Base-by-base conservation (phyloP, 208 protist genomes). In the Leishmania lainsoni region DNA sequence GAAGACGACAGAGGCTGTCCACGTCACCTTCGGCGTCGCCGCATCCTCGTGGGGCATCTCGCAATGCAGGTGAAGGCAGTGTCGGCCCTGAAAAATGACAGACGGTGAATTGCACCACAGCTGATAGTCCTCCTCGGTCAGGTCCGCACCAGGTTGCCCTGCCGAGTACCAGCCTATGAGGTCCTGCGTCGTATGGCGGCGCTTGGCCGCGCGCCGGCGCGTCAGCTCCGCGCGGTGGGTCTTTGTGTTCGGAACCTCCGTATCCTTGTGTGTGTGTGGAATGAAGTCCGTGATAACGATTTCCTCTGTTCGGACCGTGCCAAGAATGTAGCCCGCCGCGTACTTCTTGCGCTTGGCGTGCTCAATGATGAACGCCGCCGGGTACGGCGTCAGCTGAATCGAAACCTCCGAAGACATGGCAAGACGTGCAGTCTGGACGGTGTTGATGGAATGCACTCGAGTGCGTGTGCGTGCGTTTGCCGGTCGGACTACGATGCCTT, bases 111-210 rank as follows among this genome's bases (percentile, higher is more conserved):
- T 82, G 83, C 91, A 93, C 90, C 89, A 95, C 39, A 68, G 42
- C 49, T 90, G 79, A 78, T 94, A 94, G 61, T 87, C 80, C 61
- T 76, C 83, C 69, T 81, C 82, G 0, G 81, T 78, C 2, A 77
- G 73, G 48, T 83, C 71, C 16, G 82, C 76, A 69, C 79, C 70
- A 58, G 52, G 29, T 75, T 75, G 86, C 22, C 89, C 86, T 16
- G 92, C 94, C 26, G 85, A 86, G 84, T 97, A 97, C 94, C 94
- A 97, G 49, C 94, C 94, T 14, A 97, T 82, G 10, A 91, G 65
- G 59, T 76, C 78, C n/a, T 85, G 81, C 65, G 76, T 89, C 0
- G 81, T 89, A 84, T 90, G 95, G 76, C 78, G 75, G 54, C 81
- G 86, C 87, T 94, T 94, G 20, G 87, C 78, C 29, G 70, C 73